Percentiles rank a stretch among this genome's conserved stretches.
Evolutionary conservation across 2,329 filamentous ascomycete genomes (phyloP).

Genomic region (Trichoderma guizhouense): DNA sequence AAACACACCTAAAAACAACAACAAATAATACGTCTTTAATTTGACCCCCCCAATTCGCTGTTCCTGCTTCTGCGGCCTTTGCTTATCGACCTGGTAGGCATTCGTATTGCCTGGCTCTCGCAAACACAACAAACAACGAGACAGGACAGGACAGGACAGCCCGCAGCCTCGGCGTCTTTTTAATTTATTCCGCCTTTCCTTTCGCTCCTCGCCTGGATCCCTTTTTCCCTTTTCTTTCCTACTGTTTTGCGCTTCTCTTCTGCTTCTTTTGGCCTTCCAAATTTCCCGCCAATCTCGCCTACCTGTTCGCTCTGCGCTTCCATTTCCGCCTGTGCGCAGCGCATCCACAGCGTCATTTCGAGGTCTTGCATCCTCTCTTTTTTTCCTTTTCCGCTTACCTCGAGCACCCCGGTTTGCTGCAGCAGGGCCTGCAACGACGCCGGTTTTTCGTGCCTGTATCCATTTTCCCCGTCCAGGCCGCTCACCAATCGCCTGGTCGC

Average conservation of each 20-base stretch:
- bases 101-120: neutral
- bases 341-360: slow-evolving; percentile 11
- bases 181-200: neutral
- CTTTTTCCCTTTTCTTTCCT: neutral
- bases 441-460: slow-evolving; percentile 2
- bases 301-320: neutral
- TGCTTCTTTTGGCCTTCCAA: neutral
- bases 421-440: slow-evolving; percentile 11
- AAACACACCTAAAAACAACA: neutral
- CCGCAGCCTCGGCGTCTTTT: neutral
- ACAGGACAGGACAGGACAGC: neutral
- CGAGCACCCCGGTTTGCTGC: slow-evolving; percentile 10
- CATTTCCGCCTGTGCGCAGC: slow-evolving; percentile 4
- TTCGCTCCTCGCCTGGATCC: neutral
- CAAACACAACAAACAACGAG: neutral
- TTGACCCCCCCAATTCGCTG: neutral
- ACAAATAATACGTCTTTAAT: slow-evolving; percentile 1
- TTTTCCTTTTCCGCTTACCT: slow-evolving; percentile 4
- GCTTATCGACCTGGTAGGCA: neutral
- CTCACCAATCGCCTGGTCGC: slow-evolving; percentile 5
- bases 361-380: neutral
- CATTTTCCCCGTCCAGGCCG: slow-evolving; percentile 7
- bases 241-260: neutral
- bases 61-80: neutral
- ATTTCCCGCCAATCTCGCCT: neutral